Base-by-base conservation (phyloP, 2,329 filamentous ascomycete species). In the Aspergillus tubingensis region DNA sequence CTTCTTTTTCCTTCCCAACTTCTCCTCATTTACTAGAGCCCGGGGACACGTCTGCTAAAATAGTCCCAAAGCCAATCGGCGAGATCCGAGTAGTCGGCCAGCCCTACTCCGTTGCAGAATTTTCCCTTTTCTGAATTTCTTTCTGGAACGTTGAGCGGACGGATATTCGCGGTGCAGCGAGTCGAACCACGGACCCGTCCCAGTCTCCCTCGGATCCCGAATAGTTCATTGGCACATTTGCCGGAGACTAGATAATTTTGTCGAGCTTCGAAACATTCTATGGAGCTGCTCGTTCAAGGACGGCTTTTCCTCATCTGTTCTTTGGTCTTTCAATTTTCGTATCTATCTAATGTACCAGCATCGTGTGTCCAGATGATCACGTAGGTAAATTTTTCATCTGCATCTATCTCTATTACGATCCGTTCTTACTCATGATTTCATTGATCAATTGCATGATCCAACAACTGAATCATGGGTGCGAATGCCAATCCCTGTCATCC, bases 91-190 rank as follows among this genome's bases (percentile, higher is more conserved):
- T 27, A 47, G 13, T 27, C 53, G 23, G 39, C 53, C 36, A 41
- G 47, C 47, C 44, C 47, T 49, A 49, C 23, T 54, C 51, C 51
- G 36, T 54, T 15, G 52, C 53, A 44, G 39, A 55, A 17, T 48
- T 44, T 54, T 54, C 38, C 25, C n/a, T 27, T 48, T n/a, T 8
- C 23, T 49, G 10, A 30, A 30, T 30, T 30, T 30, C 27, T 49
- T 49, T 49, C 47, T 49, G 15, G 47, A 17, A 30, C 15, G 8
- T 49, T 30, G 47, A 25, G 27, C 15, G 27, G 47, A n/a, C 47
- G 47, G 25, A 27, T 49, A 49, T 49, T 25, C 25, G 47, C 47
- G 47, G 47, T 17, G 47, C 25, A 49, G 10, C 5, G 13, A 27
- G 8, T 23, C 47, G 21, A 27, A 17, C 47, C 47, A 30, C 23